These are phyloP conservation scores for Silybum marianum DNA, from an alignment of 129 eudicot species.

Conservation along the genomic window DNA sequence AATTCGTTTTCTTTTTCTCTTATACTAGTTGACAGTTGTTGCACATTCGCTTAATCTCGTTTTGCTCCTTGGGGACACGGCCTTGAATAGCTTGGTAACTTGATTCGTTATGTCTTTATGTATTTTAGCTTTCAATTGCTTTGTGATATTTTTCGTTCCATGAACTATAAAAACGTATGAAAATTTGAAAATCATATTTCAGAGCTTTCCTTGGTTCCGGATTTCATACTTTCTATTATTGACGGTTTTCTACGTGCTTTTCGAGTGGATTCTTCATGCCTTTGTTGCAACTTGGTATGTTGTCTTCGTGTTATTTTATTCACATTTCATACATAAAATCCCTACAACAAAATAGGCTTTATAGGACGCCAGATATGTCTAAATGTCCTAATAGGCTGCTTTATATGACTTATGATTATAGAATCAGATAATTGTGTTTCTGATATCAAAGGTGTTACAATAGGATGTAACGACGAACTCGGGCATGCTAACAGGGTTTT, in stretches of 20 bases:
- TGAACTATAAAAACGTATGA: not conserved
- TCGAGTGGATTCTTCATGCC: conserved; percentile 80
- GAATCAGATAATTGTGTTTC: not conserved
- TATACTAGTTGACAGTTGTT: conserved; percentile 59
- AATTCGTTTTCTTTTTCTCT: conserved; percentile 8
- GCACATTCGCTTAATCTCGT: conserved; percentile 71
- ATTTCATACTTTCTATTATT: conserved; percentile 64
- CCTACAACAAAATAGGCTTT: too few species aligned
- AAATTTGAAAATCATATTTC: conserved; percentile 25
- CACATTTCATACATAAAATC: not conserved
- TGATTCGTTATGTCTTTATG: not conserved
- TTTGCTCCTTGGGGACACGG: conserved; percentile 78
- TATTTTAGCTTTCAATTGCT: not conserved
- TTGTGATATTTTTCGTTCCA: not conserved
- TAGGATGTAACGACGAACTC: not conserved
- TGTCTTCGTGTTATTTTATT: not conserved
- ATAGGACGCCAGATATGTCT: not conserved
- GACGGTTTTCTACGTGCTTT: conserved; percentile 64
- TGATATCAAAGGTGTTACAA: not conserved
- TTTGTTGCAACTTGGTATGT: conserved; percentile 53
- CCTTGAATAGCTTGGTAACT: conserved; percentile 75
- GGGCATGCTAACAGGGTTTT: not conserved
- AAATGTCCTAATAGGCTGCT: not conserved
- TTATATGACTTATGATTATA: not conserved
- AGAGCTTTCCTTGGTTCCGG: conserved; percentile 78